Conservation (phyloP, 2,329 filamentous ascomycete species). For the Samsoniella hepiali region DNA sequence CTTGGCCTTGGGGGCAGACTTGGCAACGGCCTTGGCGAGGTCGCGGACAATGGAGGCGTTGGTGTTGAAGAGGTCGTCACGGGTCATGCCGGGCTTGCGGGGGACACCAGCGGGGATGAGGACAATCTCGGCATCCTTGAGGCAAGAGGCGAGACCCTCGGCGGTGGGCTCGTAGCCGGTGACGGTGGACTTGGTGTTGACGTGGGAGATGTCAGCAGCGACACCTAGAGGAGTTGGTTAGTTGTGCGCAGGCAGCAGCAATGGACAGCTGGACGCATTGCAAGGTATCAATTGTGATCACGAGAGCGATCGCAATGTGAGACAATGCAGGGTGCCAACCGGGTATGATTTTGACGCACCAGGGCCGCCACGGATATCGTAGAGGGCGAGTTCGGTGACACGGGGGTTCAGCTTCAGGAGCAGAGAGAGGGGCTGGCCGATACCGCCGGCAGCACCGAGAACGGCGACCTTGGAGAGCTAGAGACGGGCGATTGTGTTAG, state of each 20-base stretch:
- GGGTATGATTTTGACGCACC: constrained; percentile 56
- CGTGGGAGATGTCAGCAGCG: constrained; percentile 95
- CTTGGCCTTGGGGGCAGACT: constrained; percentile 87
- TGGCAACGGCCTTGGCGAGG: constrained; percentile 90
- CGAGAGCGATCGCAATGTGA: background rate
- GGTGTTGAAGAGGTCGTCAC: constrained; percentile 99
- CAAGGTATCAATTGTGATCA: constrained; percentile 2
- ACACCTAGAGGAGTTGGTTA: constrained; percentile 63
- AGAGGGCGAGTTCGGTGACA: constrained; percentile 90
- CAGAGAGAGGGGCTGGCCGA: constrained; percentile 96
- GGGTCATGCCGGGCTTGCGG: constrained; percentile 99
- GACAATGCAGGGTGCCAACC: constrained; percentile 17
- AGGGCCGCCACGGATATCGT: constrained; percentile 93
- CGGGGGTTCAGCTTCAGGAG: constrained; percentile 98
- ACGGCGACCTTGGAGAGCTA: constrained; percentile 97
- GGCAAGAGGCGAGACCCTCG: constrained; percentile 70
- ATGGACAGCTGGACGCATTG: constrained; percentile 6
- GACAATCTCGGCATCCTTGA: constrained; percentile 88
- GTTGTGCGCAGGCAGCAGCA: background rate
- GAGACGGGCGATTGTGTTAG: constrained; percentile 25
- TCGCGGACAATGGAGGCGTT: constrained; percentile 99
- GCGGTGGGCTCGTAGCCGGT: constrained; percentile 81
- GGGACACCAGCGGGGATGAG: constrained; percentile 98
- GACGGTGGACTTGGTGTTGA: constrained; percentile 97
- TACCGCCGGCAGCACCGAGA: constrained; percentile 94